Evolutionary conservation across 495 filamentous ascomycete genomes (phyloP).

Genomic region (Letharia columbiana): DNA sequence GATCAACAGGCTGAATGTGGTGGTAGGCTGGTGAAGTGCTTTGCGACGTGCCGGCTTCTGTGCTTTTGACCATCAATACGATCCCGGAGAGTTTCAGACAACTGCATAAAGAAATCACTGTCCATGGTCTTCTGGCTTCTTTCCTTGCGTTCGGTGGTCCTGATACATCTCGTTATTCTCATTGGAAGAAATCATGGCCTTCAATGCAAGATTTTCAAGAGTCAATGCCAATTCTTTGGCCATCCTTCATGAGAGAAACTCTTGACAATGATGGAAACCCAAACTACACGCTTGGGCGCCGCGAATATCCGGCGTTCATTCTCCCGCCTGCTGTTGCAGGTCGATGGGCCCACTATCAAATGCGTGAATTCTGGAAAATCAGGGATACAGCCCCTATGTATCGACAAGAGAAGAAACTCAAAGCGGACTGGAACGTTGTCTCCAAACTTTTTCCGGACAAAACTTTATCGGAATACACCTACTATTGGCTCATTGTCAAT

Average conservation of each 20-base stretch:
- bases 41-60: constrained; percentile 52
- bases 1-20: constrained; percentile 7
- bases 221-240: constrained; percentile 66
- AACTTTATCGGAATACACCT: constrained; percentile 47
- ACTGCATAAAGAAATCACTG: constrained; percentile 43
- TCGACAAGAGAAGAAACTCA: constrained; percentile 54
- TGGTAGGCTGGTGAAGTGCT: constrained; percentile 44
- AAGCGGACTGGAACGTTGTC: constrained; percentile 51
- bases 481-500: constrained; percentile 76
- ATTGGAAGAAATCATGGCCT: constrained; percentile 68
- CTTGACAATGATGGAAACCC: constrained; percentile 3
- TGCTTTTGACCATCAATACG: constrained; percentile 53
- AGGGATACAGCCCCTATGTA: constrained; percentile 38
- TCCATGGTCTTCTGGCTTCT: constrained; percentile 65
- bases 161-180: constrained; percentile 31
- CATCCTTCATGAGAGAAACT: constrained; percentile 31
- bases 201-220: constrained; percentile 47
- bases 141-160: constrained; percentile 48
- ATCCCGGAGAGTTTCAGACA: constrained; percentile 45
- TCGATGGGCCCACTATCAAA: constrained; percentile 27
- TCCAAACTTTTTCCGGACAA: constrained; percentile 44
- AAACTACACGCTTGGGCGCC: not conserved
- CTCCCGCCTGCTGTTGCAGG: constrained; percentile 40
- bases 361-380: constrained; percentile 12
- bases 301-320: constrained; percentile 10